Evolutionary conservation across 2,329 filamentous ascomycete genomes (phyloP).

Genomic region (Lachnellula occidentalis): DNA sequence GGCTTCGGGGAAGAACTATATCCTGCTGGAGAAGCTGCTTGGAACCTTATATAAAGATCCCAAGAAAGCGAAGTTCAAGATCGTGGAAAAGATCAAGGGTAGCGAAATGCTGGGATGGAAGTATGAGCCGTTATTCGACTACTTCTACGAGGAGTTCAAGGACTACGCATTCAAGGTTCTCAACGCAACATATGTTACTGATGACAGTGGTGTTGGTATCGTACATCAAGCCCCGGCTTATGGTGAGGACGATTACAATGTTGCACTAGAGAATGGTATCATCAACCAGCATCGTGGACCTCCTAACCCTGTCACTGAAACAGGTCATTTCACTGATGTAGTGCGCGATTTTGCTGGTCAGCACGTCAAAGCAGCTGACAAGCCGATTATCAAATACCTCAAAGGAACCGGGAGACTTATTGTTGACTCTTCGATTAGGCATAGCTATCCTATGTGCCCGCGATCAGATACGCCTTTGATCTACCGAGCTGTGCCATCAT

Average conservation of each 20-base stretch:
- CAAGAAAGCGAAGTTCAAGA: constrained; percentile 90
- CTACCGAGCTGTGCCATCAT: constrained; percentile 84
- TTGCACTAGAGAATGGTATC: constrained; percentile 70
- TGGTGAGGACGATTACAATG: constrained; percentile 92
- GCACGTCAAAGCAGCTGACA: constrained; percentile 89
- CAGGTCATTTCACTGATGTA: constrained; percentile 70
- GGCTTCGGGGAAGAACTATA: constrained; percentile 74
- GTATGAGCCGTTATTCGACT: constrained; percentile 84
- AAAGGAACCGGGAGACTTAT: constrained; percentile 72
- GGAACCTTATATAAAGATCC: constrained; percentile 86
- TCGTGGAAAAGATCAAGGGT: constrained; percentile 73
- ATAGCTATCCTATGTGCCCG: constrained; percentile 92
- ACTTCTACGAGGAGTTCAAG: constrained; percentile 86
- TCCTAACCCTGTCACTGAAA: constrained; percentile 87
- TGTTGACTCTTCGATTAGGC: constrained; percentile 79
- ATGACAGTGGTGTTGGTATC: constrained; percentile 86
- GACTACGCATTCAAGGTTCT: constrained; percentile 76
- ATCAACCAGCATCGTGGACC: constrained; percentile 71
- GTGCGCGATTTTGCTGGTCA: constrained; percentile 78
- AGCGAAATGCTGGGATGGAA: constrained; percentile 76
- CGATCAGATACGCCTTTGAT: constrained; percentile 94
- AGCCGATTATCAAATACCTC: constrained; percentile 84
- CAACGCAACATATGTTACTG: constrained; percentile 80
- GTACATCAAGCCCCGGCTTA: constrained; percentile 92
- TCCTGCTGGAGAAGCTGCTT: constrained; percentile 76